Conservation (phyloP, 108 stramenopile genomes). For the Cyclotella cryptica region DNA sequence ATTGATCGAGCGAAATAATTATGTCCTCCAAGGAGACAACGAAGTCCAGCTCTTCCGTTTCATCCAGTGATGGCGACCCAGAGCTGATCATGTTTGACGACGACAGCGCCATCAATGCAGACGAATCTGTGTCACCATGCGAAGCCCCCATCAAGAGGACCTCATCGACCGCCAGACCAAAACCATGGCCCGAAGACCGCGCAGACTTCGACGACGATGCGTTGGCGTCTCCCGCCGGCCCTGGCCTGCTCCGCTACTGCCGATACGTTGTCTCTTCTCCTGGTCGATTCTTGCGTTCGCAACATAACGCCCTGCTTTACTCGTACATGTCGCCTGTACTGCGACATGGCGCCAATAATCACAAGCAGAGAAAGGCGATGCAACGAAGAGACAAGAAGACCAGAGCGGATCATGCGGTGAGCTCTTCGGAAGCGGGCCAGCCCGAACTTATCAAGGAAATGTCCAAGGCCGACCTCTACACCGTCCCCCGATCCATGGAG, state of each 20-base stretch:
- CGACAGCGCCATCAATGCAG: neutral
- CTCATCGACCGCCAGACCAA: neutral
- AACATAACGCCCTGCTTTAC: slow-evolving; percentile 38
- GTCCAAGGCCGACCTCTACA: slow-evolving; percentile 59
- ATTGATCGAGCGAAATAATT: neutral
- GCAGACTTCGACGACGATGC: neutral
- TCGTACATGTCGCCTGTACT: slow-evolving; percentile 63
- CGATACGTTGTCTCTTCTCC: neutral
- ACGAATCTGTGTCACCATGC: neutral
- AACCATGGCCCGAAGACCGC: slow-evolving; percentile 31
- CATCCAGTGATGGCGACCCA: neutral
- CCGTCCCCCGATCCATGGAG: slow-evolving; percentile 61
- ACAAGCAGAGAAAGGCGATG: slow-evolving; percentile 12
- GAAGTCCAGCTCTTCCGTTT: too few species aligned
- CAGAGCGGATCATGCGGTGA: neutral
- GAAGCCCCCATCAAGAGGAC: neutral
- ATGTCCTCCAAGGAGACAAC: too few species aligned
- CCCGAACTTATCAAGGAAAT: slow-evolving; percentile 25
- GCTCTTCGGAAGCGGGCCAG: neutral
- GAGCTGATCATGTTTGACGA: neutral
- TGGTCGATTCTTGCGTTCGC: neutral
- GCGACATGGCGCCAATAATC: slow-evolving; percentile 34
- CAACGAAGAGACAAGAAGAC: slow-evolving; percentile 4
- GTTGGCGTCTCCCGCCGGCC: neutral
- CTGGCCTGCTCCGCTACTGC: neutral